phyloP scores from a whole-genome alignment of 2,329 filamentous ascomycete species.

The Fusarium sp. region DNA sequence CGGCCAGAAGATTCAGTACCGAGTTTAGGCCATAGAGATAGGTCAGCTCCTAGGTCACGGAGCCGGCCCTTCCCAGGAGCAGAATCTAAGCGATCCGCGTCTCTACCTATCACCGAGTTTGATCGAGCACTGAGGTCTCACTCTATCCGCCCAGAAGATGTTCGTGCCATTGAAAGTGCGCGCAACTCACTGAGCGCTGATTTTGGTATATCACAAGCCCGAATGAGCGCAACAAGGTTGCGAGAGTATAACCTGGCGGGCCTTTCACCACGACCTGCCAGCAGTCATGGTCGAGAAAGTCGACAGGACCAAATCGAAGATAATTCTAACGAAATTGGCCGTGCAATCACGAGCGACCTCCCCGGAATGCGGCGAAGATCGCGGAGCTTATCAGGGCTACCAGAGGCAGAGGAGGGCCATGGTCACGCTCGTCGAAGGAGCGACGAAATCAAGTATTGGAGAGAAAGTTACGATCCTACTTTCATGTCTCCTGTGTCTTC shows the following conservation, averaged over 20 bases:
- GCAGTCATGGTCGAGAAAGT: slow-evolving; percentile 67
- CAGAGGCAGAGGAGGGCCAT: slow-evolving; percentile 56
- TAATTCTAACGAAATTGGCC: slow-evolving; percentile 71
- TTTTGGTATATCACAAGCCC: slow-evolving; percentile 55
- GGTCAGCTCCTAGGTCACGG: slow-evolving; percentile 56
- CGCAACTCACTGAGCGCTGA: slow-evolving; percentile 69
- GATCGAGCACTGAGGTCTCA: slow-evolving; percentile 74
- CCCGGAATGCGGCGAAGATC: slow-evolving; percentile 68
- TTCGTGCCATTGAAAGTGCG: slow-evolving; percentile 66
- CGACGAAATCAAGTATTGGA: slow-evolving; percentile 76
- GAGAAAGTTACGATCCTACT: slow-evolving; percentile 70
- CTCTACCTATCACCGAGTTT: slow-evolving; percentile 72
- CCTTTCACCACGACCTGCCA: slow-evolving; percentile 73
- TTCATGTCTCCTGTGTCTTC: slow-evolving; percentile 68
- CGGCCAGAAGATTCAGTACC: slow-evolving; percentile 32
- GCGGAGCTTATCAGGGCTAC: slow-evolving; percentile 70
- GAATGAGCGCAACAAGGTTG: slow-evolving; percentile 44
- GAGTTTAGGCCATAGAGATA: slow-evolving; percentile 34
- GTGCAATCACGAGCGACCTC: slow-evolving; percentile 71
- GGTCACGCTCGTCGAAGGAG: slow-evolving; percentile 66
- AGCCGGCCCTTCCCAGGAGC: slow-evolving; percentile 53
- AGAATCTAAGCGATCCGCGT: slow-evolving; percentile 69
- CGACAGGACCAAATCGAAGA: slow-evolving; percentile 56
- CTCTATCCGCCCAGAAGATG: slow-evolving; percentile 70
- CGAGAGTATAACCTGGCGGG: slow-evolving; percentile 64